Base-by-base conservation (phyloP, 371 early-diverging fungal species). In the Lichtheimia hyalospora region DNA sequence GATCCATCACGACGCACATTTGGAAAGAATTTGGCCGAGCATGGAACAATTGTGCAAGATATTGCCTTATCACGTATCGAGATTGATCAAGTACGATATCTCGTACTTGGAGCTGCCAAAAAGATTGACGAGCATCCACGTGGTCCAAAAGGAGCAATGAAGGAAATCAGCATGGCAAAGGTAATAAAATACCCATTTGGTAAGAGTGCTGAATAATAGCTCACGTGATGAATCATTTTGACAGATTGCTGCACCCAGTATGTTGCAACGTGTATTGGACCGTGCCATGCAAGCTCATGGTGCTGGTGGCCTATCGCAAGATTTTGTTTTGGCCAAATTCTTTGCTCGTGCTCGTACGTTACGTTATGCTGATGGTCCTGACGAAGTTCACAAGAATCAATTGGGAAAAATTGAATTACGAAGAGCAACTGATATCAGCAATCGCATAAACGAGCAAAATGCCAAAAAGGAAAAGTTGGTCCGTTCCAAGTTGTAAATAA, bases 281-380 rank as follows among this genome's bases (percentile, higher is more conserved):
- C 80, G 92, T 48, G 93, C 96, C 10, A 96, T 97, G 54, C 97
- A 97, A 75, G 88, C 91, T 41, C 85, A 87, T 68, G 98, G 98
- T 46, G 97, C 94, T 39, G 91, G 79, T 20, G 97, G 97, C 60
- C 81, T 97, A 21, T 84, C 89, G 15, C 92, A 89, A 58, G 96
- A 95, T 66, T 84, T 85, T 52, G 90, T 90, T 8, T 67, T 97
- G 58, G 95, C 98, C 0, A 79, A 86, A 7, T 82, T 95, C 71
- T 92, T 89, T 71, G 94, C 94, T 23, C 75, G 74, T 24, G 84
- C 88, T 40, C 82, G 97, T 44, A 92, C 95, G 4, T 78, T 97
- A 54, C 87, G 96, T 60, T 89, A 91, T 69, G 97, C 96, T 27
- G 97, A 96, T 78, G 96, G 78, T 39, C 80, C 76, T 54, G 74